Evolutionary conservation across 768 basidiomycete species (phyloP).

Genomic region (Leccinellum rugosiceps): DNA sequence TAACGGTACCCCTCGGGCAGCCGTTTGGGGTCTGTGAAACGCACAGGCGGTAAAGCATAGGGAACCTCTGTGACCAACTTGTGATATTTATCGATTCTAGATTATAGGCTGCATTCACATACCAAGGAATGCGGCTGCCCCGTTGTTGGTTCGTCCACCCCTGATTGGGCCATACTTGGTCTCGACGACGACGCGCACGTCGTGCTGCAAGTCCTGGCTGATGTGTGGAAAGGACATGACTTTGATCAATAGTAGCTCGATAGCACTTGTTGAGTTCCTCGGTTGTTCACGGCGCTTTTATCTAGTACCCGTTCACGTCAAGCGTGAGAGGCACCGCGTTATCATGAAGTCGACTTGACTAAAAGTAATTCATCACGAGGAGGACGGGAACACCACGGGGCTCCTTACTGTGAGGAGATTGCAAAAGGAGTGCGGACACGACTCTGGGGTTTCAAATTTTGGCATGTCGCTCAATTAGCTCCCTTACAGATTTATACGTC

Average conservation of each 20-base stretch:
- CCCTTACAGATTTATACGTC: neutral
- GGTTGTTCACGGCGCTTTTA: slow-evolving; percentile 3
- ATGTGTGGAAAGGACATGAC: slow-evolving; percentile 36
- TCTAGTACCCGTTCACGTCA: slow-evolving; percentile 7
- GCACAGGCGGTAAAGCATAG: slow-evolving; percentile 61
- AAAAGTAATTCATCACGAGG: neutral
- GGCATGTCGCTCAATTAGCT: neutral
- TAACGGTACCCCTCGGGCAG: slow-evolving; percentile 56
- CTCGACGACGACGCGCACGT: slow-evolving; percentile 43
- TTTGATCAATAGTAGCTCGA: neutral
- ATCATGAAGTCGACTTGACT: slow-evolving; percentile 1
- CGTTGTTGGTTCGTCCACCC: slow-evolving; percentile 60
- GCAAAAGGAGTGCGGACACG: neutral
- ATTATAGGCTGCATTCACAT: neutral
- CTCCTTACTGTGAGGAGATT: neutral
- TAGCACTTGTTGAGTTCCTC: neutral
- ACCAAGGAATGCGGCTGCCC: slow-evolving; percentile 66
- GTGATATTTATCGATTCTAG: neutral
- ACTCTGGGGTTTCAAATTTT: slow-evolving; percentile 1
- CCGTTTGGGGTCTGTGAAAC: slow-evolving; percentile 61
- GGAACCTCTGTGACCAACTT: slow-evolving; percentile 53
- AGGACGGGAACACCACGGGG: neutral
- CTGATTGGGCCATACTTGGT: slow-evolving; percentile 55
- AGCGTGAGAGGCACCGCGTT: slow-evolving; percentile 5
- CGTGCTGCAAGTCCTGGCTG: slow-evolving; percentile 51